Evolutionary conservation across 2,329 filamentous ascomycete species (phyloP).

Genomic region (Seiridium unicorne): DNA sequence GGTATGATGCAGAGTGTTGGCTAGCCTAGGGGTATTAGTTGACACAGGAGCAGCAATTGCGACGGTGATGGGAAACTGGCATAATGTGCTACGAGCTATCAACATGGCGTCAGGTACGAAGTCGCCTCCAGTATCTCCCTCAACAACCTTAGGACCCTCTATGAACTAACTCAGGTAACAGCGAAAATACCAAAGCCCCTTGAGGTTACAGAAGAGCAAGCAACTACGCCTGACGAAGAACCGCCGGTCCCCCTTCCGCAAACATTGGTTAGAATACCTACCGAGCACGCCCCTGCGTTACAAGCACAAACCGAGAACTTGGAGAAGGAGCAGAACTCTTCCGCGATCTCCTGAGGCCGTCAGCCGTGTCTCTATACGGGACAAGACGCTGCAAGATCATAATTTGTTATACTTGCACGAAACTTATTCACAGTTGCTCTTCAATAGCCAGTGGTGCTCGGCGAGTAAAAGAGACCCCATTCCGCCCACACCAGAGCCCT

Average conservation of each 20-base stretch:
- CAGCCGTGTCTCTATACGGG: no score
- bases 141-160: no score
- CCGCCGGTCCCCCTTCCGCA: slow-evolving; percentile 65
- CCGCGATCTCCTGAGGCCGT: slow-evolving; percentile 6
- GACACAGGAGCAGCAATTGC: slow-evolving; percentile 63
- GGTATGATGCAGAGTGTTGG: slow-evolving; percentile 41
- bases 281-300: slow-evolving; percentile 68
- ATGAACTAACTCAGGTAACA: slow-evolving; percentile 26
- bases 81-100: slow-evolving; percentile 80
- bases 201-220: slow-evolving; percentile 33
- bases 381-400: no score
- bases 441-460: no score
- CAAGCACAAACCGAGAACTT: slow-evolving; percentile 59
- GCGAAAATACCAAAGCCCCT: slow-evolving; percentile 68
- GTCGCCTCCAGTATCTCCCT: no score
- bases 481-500: no score
- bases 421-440: no score
- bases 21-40: slow-evolving; percentile 15
- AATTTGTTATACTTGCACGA: no score
- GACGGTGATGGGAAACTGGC: slow-evolving; percentile 83
- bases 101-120: slow-evolving; percentile 78
- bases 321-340: slow-evolving; percentile 37
- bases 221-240: slow-evolving; percentile 34
- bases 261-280: slow-evolving; percentile 81
- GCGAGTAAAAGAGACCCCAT: no score